Base-by-base conservation (phyloP, 768 basidiomycete genomes). In the Agaricus sinodeliciosus region DNA sequence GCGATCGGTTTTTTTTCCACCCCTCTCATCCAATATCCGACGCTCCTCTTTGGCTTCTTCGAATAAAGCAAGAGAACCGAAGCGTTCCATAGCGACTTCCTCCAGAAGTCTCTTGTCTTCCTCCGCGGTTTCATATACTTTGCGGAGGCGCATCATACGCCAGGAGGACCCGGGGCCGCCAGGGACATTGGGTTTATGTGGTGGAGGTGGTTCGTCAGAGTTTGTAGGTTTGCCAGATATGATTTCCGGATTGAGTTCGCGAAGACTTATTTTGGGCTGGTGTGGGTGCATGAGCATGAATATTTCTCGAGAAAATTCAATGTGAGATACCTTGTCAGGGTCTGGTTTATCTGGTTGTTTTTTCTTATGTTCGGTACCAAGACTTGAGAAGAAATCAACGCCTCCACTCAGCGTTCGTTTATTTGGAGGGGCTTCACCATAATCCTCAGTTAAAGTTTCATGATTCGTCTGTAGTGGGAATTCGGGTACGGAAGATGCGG, bases 71-170 rank as follows among this genome's bases (percentile, higher is more conserved):
- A 94, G 66, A 2, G 81, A 83, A 3, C 89, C 92, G 61, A 96
- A 98, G 4, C 94, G 81, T 55, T 98, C 95, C 11, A 90, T 58
- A 0, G 87, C 95, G 27, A 98, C 79, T 54, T 93, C 80, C 58
- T 90, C 85, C 9, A 91, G 64, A 0, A 82, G 63, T 4, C 74
- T 69, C 4, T 80, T 79, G 66, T 94, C 92, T 62, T 97, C 94
- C 54, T 91, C 84, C 0, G 89, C 92, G 2, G 88, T 79, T 65
- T 98, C 95, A 63, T 91, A 94, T 0, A 92, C 86, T 13, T 90
- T 79, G 37, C 85, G 81, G 0, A 99, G 80, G 60, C 94, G 92
- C 85, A 90, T 93, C 96, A 98, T 98, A 13, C 96, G 84, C 95
- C 96, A 99, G 63, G 83, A 84, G 2, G 91, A 92, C 9, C 95